Base-by-base conservation (phyloP, 495 filamentous ascomycete genomes). In the Xylaria intraflava region DNA sequence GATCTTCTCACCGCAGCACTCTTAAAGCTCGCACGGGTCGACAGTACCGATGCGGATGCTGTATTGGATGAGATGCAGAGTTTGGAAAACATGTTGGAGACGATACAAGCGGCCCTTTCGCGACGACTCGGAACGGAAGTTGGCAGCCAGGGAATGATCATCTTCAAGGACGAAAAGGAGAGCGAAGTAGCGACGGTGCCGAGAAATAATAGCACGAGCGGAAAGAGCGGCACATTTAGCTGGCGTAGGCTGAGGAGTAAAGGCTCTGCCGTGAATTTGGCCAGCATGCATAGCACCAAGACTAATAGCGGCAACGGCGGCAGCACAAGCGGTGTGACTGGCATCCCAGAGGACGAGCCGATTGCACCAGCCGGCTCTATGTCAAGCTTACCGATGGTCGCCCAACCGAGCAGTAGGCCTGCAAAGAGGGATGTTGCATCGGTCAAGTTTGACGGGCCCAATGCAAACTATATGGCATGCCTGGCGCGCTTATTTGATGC, bases 51-150 rank as follows among this genome's bases (percentile, higher is more conserved):
- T 65, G 88, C 91, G 2, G 90, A 95, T 59, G 88, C 90, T 17
- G 83, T 98, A 14, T 72, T 94, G 27, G 91, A 96, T 60, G 93
- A 98, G 65, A 95, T 98, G 89, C 89, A 96, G 64, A 74, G 82
- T n/a, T 77, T 98, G 24, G 93, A 98, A 69, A 77, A 73, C 49
- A 77, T 96, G 31, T 78, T 98, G 26, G 93, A 97, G 61, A 85
- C 90, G 62, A 89, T 87, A 0, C 90, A 95, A 67, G 66, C 78
- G 8, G 74, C 76, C 11, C 73, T 98, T 23, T 68, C 83, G 6
- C 91, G 92, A 65, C 95, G 90, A 62, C 78, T 98, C 2, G 92
- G 93, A 14, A 85, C 75, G 55, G 93, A 98, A 60, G 94, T 98
- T 35, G 93, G 93, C 35, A 79, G 90, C 7, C 83, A 88, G 44